These are phyloP conservation scores for Exophiala bonariae DNA, from an alignment of 2,329 filamentous ascomycete genomes.

Conservation along the genomic window DNA sequence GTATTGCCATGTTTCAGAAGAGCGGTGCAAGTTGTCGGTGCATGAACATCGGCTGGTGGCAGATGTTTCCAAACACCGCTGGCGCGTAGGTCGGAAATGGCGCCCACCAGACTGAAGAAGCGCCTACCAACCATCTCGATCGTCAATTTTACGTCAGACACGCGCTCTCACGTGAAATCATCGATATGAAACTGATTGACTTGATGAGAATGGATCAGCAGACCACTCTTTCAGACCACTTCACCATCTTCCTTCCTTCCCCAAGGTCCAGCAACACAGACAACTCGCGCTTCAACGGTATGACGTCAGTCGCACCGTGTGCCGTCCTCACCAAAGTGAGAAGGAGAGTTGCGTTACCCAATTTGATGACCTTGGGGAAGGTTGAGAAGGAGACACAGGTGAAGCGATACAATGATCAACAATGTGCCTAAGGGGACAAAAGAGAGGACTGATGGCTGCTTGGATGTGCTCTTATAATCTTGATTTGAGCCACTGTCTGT, in stretches of 20 bases:
- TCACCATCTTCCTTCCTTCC: constrained; percentile 18
- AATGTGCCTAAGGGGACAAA: neutral
- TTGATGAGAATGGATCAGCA: constrained; percentile 5
- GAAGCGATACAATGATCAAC: neutral
- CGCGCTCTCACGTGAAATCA: constrained; percentile 20
- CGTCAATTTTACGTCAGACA: constrained; percentile 21
- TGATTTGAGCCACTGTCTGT: neutral
- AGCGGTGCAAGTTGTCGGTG: constrained; percentile 15
- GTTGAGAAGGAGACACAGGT: neutral
- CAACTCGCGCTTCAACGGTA: constrained; percentile 2
- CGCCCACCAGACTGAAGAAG: constrained; percentile 26
- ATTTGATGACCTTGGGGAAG: neutral
- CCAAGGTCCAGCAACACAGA: constrained; percentile 3
- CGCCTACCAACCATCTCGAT: constrained; percentile 25
- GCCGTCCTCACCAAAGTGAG: neutral
- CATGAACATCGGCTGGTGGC: constrained; percentile 22
- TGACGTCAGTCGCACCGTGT: constrained; percentile 9
- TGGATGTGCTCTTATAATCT: neutral
- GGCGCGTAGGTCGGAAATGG: constrained; percentile 26
- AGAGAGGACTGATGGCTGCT: neutral
- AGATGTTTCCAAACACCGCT: constrained; percentile 17
- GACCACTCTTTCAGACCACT: constrained; percentile 14
- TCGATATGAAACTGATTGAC: constrained; percentile 17
- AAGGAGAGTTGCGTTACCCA: neutral
- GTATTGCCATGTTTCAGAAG: constrained; percentile 16